Evolutionary conservation across 306 rosid genomes (phyloP).

Genomic region (Morella rubra): DNA sequence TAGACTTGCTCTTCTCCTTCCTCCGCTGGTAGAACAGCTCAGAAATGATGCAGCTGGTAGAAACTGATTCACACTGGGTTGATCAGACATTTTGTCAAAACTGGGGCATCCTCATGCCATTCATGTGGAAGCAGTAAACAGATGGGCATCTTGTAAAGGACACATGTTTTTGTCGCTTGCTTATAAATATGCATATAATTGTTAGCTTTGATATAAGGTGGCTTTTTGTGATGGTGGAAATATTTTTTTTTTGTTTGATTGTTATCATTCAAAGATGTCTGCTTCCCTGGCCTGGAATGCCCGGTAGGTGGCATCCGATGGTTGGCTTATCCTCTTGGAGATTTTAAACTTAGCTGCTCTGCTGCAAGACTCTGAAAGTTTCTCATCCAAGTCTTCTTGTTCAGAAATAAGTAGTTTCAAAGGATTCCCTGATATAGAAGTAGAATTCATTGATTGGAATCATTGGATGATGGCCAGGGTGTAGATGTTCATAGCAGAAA

Average conservation of each 20-base stretch:
- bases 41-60: constrained; percentile 65
- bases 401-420: too few relatives aligned
- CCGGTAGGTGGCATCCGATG: background rate
- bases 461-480: too few relatives aligned
- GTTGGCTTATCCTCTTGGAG: background rate
- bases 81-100: background rate
- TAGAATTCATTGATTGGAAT: too few relatives aligned
- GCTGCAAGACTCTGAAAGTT: background rate
- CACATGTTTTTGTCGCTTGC: background rate
- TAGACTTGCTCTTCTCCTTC: constrained; percentile 90
- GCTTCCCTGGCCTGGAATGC: background rate
- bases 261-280: background rate
- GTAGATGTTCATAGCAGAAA: too few relatives aligned
- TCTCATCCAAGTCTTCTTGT: background rate
- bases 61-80: constrained; percentile 39
- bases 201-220: background rate
- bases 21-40: constrained; percentile 61
- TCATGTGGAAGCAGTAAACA: background rate
- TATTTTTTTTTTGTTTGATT: background rate
- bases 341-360: background rate
- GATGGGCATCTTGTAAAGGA: background rate
- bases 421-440: too few relatives aligned
- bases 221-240: background rate
- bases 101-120: background rate
- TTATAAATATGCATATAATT: background rate